Conservation (phyloP, 352 stramenopile genomes). For the Phytophthora colocasiae region DNA sequence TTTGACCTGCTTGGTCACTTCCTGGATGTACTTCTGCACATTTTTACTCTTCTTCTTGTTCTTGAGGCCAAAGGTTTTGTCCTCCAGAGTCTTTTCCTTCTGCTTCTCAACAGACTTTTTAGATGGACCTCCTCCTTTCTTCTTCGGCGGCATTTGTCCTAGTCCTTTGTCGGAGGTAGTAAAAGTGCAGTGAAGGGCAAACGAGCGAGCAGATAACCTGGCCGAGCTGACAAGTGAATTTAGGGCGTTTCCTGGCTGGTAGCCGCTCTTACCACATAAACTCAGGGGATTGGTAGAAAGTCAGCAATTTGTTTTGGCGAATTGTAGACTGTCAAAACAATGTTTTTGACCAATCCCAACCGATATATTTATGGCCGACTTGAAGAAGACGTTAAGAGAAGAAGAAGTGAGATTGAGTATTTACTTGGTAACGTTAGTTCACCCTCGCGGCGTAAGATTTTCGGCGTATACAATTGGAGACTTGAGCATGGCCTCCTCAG, state of each 20-base stretch:
- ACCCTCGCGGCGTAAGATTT: slow-evolving; percentile 14
- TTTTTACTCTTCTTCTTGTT: slow-evolving; percentile 99
- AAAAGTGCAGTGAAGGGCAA: background rate
- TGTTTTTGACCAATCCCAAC: slow-evolving; percentile 14
- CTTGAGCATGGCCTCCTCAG: slow-evolving; percentile 10
- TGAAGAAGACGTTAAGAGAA: background rate
- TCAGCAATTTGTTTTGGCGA: slow-evolving; percentile 3
- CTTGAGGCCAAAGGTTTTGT: slow-evolving; percentile 99
- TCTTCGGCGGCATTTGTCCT: slow-evolving; percentile 81
- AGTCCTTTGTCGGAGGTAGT: background rate
- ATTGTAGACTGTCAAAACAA: background rate
- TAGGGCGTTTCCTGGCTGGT: slow-evolving; percentile 30
- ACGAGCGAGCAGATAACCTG: slow-evolving; percentile 20
- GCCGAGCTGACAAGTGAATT: slow-evolving; percentile 10
- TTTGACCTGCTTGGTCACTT: slow-evolving; percentile 92
- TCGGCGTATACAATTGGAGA: slow-evolving; percentile 2
- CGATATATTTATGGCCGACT: too few relatives aligned
- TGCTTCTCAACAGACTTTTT: slow-evolving; percentile 93
- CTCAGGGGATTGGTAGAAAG: slow-evolving; percentile 28
- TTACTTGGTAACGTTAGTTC: background rate
- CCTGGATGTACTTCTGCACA: slow-evolving; percentile 94
- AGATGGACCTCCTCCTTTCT: slow-evolving; percentile 55
- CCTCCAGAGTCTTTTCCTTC: slow-evolving; percentile 95
- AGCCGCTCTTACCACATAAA: slow-evolving; percentile 20
- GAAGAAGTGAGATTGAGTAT: background rate